Evolutionary conservation across 2,329 filamentous ascomycete genomes (phyloP), one percentile per base, ranked within the genome.

Genomic region (Leptographium radiaticola): DNA sequence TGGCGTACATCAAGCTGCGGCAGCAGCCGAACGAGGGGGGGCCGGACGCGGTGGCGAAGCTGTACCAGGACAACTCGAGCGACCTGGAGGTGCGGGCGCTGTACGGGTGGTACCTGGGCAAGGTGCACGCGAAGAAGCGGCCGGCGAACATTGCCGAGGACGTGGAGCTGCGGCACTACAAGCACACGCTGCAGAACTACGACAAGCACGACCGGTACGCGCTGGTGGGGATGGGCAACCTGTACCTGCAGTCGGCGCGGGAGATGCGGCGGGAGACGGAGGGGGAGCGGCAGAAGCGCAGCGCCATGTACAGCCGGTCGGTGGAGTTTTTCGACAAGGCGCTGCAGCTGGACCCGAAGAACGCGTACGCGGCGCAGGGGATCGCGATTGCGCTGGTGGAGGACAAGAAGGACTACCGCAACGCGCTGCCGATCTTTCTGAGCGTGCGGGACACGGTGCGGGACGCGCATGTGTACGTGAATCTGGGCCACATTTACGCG

Each of bases 261-360:
- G 94, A 98, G 67, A 96, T 97, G 89, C 86, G 88, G 34, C 83
- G 90, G 51, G 87, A 93, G 57, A 87, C 87, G 0, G 93, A 97
- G 10, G 77, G 83, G 56, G 91, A 98, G 56, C 95, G 88, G 69
- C 86, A 95, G 62, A 95, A 94, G 72, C 84, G 90, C 52, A 86
- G 84, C 55, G 87, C 86, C 61, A 85, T 83, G 57, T 98, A 97
- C 65, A 82, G 84, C 65, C 89, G 91, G 60, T 90, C 93, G 0
- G 90, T 97, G 12, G 94, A 98, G 66, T 98, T 98, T 70, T 98
- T 96, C 62, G 93, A 97, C 66, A 98, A 98, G 71, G 91, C 91
- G 6, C 74, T 98, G 25, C 89, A 94, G 58, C 74, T 98, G n/a
- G 93, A 98, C 63, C 83, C 89, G 0, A 89, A 86, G 71, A 98